Evolutionary conservation across 2,329 filamentous ascomycete species (phyloP), one percentile per base, ranked within the genome.

Genomic region (Dryadomyces quercus-mongolicae): DNA sequence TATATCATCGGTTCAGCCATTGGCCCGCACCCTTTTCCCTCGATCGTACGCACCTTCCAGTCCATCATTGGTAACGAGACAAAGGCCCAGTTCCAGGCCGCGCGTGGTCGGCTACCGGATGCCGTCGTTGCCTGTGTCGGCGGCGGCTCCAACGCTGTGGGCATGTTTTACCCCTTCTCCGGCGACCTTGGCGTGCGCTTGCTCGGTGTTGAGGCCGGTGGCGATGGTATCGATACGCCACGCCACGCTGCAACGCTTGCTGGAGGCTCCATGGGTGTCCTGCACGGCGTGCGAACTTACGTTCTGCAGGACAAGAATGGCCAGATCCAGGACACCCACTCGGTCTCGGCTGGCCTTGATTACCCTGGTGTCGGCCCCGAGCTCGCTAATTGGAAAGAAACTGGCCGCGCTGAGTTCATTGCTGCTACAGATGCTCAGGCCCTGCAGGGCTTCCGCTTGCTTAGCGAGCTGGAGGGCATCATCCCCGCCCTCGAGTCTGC

Each of bases 1-100:
- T 98, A 97, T 75, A 93, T 97, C 63, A 95, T 98, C 63, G 93
- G 93, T 55, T 96, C 90, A 16, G 93, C 93, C 47, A 98, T 98
- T 62, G 93, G 93, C 0, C 93, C 93, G 49, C 93, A 98, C 68
- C 93, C 93, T 12, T 97, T 96, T 84, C 93, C 93, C 1, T 95
- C 89, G 52, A 97, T 97, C 59, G 93, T 97, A 52, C 85, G 93
- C 57, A 96, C 92, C 0, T 96, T 98, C 83, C 93, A 97, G 72
- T 93, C 86, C 5, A 86, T 98, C 58, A 98, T 98, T 61, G 93
- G 93, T 54, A 81, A 86, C 62, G 93, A 98, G 75, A 96, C 93
- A 47, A 95, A 93, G 75, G 73, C 84, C 62, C 92, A 97, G 72
- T 91, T 98, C 85, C 74, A 82, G 58, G 82, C 85, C 66, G 82